Evolutionary conservation across 2,329 filamentous ascomycete species (phyloP).

Genomic region (Penicillium sp.): DNA sequence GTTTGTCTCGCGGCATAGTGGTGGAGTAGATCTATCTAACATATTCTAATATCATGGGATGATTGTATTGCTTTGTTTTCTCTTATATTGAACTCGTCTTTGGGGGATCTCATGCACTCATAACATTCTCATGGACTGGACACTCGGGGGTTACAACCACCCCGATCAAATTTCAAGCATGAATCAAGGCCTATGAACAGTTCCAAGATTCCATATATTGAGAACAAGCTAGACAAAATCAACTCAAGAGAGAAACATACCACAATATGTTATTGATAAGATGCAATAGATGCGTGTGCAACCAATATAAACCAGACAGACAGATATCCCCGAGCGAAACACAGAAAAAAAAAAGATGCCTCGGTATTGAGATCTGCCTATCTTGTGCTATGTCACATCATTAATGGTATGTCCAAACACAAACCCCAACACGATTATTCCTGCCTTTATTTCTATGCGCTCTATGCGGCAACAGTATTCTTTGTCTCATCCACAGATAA

Average conservation of each 20-base stretch:
- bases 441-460: slow-evolving; percentile 5
- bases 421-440: not conserved
- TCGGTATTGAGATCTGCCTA: slow-evolving; percentile 2
- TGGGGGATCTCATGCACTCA: not conserved
- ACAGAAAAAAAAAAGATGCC: not conserved
- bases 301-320: not conserved
- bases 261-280: not conserved
- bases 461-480: slow-evolving; percentile 4
- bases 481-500: not conserved
- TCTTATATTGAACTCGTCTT: not conserved
- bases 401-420: not conserved
- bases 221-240: slow-evolving; percentile 7
- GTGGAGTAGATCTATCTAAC: not conserved
- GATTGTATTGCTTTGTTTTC: not conserved
- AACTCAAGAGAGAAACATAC: slow-evolving; percentile 1
- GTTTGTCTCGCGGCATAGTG: not conserved
- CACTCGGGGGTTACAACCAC: not conserved
- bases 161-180: not conserved
- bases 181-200: no score
- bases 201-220: not conserved
- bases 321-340: not conserved
- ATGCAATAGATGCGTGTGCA: not conserved
- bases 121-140: not conserved
- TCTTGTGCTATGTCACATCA: not conserved
- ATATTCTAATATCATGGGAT: not conserved